Conservation (phyloP, 2,329 filamentous ascomycete genomes). For the Amesomyces nigricolor region DNA sequence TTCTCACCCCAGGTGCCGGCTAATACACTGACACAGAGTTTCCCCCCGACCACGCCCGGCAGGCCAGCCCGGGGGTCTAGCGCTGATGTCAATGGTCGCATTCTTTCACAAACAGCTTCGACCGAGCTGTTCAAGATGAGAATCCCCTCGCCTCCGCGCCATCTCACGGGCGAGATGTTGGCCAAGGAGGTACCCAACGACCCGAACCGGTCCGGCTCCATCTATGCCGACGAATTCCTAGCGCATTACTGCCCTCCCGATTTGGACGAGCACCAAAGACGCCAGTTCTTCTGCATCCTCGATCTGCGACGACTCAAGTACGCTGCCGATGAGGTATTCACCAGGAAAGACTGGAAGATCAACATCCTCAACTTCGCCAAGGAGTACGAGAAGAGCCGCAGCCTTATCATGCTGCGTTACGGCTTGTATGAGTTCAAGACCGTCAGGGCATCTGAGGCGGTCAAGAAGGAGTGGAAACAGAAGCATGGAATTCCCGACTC, state of each 20-base stretch:
- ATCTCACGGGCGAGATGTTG: conserved; percentile 51
- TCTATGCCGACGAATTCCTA: conserved; percentile 57
- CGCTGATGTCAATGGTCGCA: conserved; percentile 43
- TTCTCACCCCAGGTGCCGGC: conserved; percentile 44
- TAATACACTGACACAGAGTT: conserved; percentile 44
- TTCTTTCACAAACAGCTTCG: conserved; percentile 44
- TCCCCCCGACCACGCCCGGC: conserved; percentile 42
- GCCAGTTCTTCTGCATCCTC: conserved; percentile 59
- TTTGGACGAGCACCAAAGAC: conserved; percentile 53
- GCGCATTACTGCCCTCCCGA: conserved; percentile 51
- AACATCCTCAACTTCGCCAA: conserved; percentile 59
- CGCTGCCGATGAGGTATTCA: conserved; percentile 55
- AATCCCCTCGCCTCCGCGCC: conserved; percentile 51
- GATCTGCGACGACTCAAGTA: conserved; percentile 58
- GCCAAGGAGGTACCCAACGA: conserved; percentile 50
- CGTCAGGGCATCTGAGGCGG: conserved; percentile 52
- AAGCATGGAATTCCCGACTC: conserved; percentile 50
- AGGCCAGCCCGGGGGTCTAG: conserved; percentile 41
- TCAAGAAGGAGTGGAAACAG: conserved; percentile 53
- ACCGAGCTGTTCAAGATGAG: conserved; percentile 54
- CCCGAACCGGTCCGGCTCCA: conserved; percentile 46
- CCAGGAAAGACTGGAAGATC: conserved; percentile 57
- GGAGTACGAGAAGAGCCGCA: conserved; percentile 59
- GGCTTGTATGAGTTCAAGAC: conserved; percentile 60
- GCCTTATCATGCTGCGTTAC: conserved; percentile 55